Evolutionary conservation across 148 eudicot genomes (phyloP).

Genomic region (Beta vulgaris): DNA sequence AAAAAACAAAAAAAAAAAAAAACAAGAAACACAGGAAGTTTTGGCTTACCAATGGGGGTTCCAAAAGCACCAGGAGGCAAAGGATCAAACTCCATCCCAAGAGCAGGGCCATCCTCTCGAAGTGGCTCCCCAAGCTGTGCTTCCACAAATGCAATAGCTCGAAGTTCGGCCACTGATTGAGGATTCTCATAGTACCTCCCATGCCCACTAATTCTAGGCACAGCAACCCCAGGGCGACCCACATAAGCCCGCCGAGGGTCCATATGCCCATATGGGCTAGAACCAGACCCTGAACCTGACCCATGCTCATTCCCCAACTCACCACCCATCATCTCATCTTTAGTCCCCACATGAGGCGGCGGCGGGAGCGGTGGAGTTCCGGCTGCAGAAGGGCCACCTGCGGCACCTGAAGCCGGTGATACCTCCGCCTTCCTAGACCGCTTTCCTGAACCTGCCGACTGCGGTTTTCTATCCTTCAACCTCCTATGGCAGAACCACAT

Average conservation of each 20-base stretch:
- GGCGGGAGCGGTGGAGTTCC: constrained; percentile 21
- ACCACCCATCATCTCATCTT: constrained; percentile 39
- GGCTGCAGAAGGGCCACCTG: constrained; percentile 24
- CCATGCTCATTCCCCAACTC: constrained; percentile 48
- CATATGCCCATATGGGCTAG: constrained; percentile 48
- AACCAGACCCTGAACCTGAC: constrained; percentile 50
- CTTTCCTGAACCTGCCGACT: constrained; percentile 33
- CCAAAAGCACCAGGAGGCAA: constrained; percentile 99
- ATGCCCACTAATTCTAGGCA: constrained; percentile 48
- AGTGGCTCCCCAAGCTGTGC: constrained; percentile 84
- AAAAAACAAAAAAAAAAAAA: not conserved
- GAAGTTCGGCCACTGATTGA: constrained; percentile 52
- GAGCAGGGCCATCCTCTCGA: constrained; percentile 89
- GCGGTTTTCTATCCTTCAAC: constrained; percentile 65
- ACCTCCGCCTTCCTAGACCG: constrained; percentile 41
- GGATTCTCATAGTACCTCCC: constrained; percentile 67
- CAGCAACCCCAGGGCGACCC: constrained; percentile 48
- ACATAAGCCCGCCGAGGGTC: constrained; percentile 42
- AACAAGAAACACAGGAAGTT: not conserved
- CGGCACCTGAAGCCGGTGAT: constrained; percentile 31
- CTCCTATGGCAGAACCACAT: constrained; percentile 99
- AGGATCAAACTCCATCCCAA: constrained; percentile 98
- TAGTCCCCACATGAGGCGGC: constrained; percentile 30
- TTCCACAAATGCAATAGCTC: constrained; percentile 73
- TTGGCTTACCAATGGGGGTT: constrained; percentile 69